A percentile compares a stretch with the other conserved stretches of the same genome.
Conservation (phyloP, 2,329 filamentous ascomycete species). For the Exophiala xenobiotica region DNA sequence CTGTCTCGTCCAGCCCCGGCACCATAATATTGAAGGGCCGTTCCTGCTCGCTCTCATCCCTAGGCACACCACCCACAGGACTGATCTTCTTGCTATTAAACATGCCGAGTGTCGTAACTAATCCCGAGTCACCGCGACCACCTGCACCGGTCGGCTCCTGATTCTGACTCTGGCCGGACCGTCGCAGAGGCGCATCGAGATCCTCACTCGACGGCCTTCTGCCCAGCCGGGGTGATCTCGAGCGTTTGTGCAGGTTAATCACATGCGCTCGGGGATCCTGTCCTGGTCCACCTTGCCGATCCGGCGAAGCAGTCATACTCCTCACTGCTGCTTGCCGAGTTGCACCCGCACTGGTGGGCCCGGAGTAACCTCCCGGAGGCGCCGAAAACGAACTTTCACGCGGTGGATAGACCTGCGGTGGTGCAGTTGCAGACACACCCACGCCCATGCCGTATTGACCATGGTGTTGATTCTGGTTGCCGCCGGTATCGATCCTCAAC, state of each 20-base stretch:
- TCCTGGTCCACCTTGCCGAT: background rate
- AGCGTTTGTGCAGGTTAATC: constrained; percentile 38
- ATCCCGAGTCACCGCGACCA: constrained; percentile 9
- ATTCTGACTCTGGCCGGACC: background rate
- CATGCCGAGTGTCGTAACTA: constrained; percentile 35
- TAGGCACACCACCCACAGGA: constrained; percentile 32
- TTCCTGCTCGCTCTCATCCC: constrained; percentile 38
- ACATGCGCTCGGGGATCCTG: constrained; percentile 31
- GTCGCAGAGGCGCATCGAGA: constrained; percentile 16
- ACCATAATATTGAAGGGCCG: constrained; percentile 39
- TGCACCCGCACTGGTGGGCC: background rate
- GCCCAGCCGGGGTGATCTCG: constrained; percentile 37
- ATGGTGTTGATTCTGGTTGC: background rate
- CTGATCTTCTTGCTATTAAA: constrained; percentile 35
- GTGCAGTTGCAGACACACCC: constrained; percentile 15
- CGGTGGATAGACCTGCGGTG: constrained; percentile 14
- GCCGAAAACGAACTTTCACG: constrained; percentile 3
- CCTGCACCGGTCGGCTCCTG: background rate
- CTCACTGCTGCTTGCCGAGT: background rate
- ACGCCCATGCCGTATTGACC: background rate
- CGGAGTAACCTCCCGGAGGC: background rate
- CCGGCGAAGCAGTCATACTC: background rate
- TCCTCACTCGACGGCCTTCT: constrained; percentile 32
- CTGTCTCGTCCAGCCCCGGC: constrained; percentile 30
- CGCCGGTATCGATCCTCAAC: background rate